A percentile compares a stretch with the other conserved stretches of the same genome.
Conservation (phyloP, 768 basidiomycete genomes). For the Roridomyces roridus region DNA sequence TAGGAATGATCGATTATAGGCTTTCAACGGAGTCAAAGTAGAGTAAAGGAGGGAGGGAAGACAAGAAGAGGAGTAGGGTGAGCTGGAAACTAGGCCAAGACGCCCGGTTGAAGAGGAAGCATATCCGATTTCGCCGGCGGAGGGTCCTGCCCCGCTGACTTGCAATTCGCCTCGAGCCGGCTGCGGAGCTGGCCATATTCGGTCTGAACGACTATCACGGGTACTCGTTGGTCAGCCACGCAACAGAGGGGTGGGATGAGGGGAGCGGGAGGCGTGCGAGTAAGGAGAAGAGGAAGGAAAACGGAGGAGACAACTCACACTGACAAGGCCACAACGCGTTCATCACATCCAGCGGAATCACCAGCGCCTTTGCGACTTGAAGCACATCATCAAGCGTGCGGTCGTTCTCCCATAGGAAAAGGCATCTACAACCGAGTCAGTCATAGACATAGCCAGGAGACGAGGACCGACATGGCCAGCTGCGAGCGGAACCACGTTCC, state of each 20-base stretch:
- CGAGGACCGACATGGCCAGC: constrained; percentile 21
- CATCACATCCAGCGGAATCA: constrained; percentile 68
- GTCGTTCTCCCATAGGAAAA: constrained; percentile 74
- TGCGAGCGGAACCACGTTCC: constrained; percentile 21
- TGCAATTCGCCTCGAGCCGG: constrained; percentile 56
- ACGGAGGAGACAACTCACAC: constrained; percentile 44
- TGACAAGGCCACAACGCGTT: constrained; percentile 72
- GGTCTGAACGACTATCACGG: constrained; percentile 53
- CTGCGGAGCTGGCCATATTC: constrained; percentile 56
- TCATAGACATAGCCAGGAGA: no score
- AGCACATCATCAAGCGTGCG: constrained; percentile 61
- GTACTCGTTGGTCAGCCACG: no score
- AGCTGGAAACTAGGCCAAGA: no score
- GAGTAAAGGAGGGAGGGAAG: no score
- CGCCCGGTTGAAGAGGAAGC: no score
- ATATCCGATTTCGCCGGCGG: constrained; percentile 30
- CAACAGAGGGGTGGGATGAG: neutral
- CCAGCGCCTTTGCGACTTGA: constrained; percentile 68
- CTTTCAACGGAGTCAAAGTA: no score
- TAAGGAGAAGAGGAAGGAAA: no score
- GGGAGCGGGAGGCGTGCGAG: no score
- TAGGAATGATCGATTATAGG: no score
- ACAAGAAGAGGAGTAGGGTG: no score
- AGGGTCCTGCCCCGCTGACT: constrained; percentile 43
- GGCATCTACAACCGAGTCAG: no score